Evolutionary conservation across 2,329 filamentous ascomycete genomes (phyloP).

Genomic region (Aspergillus carbonarius): DNA sequence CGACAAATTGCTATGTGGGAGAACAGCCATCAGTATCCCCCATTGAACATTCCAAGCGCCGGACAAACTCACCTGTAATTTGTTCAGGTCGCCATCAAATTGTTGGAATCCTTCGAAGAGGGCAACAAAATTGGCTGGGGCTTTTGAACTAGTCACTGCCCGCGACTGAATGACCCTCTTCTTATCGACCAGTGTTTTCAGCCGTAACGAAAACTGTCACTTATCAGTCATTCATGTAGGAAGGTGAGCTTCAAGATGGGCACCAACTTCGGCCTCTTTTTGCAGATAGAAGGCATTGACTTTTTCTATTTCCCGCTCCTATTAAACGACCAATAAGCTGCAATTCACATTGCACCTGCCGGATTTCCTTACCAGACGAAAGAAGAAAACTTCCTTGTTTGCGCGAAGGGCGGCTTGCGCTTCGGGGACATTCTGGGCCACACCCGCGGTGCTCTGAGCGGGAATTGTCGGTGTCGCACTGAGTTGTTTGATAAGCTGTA

Average conservation of each 20-base stretch:
- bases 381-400: constrained; percentile 98
- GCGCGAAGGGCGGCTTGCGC: constrained; percentile 89
- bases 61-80: constrained; percentile 63
- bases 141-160: constrained; percentile 71
- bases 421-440: constrained; percentile 56
- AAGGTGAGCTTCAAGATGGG: constrained; percentile 2
- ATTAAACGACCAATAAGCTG: constrained; percentile 15
- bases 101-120: constrained; percentile 96
- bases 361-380: constrained; percentile 72
- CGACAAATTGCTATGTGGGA: constrained; percentile 79
- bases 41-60: not conserved
- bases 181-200: constrained; percentile 91
- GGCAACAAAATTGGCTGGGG: constrained; percentile 90
- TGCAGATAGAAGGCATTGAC: constrained; percentile 97
- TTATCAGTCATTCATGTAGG: not conserved
- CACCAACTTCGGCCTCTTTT: constrained; percentile 89
- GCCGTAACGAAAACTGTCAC: constrained; percentile 79
- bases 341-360: not conserved
- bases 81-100: constrained; percentile 94
- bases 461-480: constrained; percentile 84
- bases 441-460: constrained; percentile 63
- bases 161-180: constrained; percentile 87
- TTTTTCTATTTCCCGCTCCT: constrained; percentile 98
- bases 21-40: constrained; percentile 8
- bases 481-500: constrained; percentile 94